Percentiles rank a stretch among this genome's conserved stretches.
Conservation (phyloP, 495 filamentous ascomycete species). For the Penicillium alfredii region DNA sequence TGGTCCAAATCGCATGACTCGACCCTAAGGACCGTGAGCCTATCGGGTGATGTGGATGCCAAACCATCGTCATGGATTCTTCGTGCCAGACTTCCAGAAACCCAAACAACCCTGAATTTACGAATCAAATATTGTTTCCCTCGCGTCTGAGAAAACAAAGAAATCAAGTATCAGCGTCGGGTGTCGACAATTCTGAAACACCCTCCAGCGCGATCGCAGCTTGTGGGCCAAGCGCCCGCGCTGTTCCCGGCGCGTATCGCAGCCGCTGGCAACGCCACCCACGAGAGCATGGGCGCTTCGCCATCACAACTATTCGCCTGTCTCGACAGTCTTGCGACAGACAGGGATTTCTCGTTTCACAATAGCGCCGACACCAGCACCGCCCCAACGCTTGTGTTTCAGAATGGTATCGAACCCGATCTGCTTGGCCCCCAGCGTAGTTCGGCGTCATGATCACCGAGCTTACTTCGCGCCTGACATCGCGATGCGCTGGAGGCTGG, state of each 20-base stretch:
- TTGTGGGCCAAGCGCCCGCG: slow-evolving; percentile 16
- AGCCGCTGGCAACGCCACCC: slow-evolving; percentile 10
- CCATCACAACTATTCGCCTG: slow-evolving; percentile 7
- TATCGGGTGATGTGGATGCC: slow-evolving; percentile 5
- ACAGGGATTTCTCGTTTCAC: slow-evolving; percentile 31
- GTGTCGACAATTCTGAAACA: not conserved
- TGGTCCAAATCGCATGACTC: no score
- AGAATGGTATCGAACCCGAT: slow-evolving; percentile 5
- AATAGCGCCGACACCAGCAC: slow-evolving; percentile 27
- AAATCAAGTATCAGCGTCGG: no score
- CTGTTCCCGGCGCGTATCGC: slow-evolving; percentile 36
- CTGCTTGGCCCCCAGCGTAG: slow-evolving; percentile 5
- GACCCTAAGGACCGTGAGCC: no score
- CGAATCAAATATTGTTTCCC: no score
- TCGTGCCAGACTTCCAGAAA: slow-evolving; percentile 1
- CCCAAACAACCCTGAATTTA: not conserved
- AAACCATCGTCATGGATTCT: no score
- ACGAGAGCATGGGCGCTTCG: slow-evolving; percentile 23
- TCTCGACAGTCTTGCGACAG: not conserved
- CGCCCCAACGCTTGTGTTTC: slow-evolving; percentile 25
- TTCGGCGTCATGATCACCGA: slow-evolving; percentile 12
- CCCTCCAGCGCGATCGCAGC: not conserved
- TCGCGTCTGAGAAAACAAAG: no score
- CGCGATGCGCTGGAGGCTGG: slow-evolving; percentile 6
- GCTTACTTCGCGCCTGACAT: slow-evolving; percentile 15